Conservation (phyloP, 2,329 filamentous ascomycete species). For the Colletotrichum sp. region DNA sequence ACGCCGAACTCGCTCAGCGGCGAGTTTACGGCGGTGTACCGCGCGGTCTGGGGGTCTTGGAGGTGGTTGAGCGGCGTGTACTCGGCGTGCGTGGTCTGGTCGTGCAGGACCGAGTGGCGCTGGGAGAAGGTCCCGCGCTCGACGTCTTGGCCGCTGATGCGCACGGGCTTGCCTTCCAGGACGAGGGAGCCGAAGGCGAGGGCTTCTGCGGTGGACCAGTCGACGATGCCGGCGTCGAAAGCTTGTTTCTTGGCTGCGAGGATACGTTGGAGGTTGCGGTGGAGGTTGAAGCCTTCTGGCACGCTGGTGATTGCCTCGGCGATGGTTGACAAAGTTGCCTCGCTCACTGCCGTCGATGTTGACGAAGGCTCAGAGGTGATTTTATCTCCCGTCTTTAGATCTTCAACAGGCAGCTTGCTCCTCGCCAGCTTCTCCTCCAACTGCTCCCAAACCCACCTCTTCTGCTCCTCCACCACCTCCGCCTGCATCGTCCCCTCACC, state of each 20-base stretch:
- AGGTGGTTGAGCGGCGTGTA: conserved; percentile 92
- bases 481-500: conserved; percentile 93
- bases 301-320: conserved; percentile 77
- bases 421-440: conserved; percentile 95
- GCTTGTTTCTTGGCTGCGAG: conserved; percentile 87
- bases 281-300: conserved; percentile 85
- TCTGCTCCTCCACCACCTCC: conserved; percentile 97
- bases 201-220: conserved; percentile 97
- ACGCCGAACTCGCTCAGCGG: conserved; percentile 74
- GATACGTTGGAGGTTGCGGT: conserved; percentile 97
- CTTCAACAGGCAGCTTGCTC: conserved; percentile 94
- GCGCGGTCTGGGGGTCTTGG: conserved; percentile 80
- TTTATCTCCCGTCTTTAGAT: conserved; percentile 36
- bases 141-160: conserved; percentile 97
- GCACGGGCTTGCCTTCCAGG: conserved; percentile 92
- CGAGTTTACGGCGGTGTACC: conserved; percentile 96
- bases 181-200: conserved; percentile 92
- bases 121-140: conserved; percentile 99
- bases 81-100: conserved; percentile 90
- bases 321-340: conserved; percentile 77
- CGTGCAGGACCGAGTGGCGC: conserved; percentile 94
- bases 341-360: conserved; percentile 70
- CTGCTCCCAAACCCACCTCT: conserved; percentile 99
- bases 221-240: conserved; percentile 88
- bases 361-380: conserved; percentile 67